phyloP scores from a whole-genome alignment of 192 early-diverging fungal genomes.

The Rhizophagus sp. region DNA sequence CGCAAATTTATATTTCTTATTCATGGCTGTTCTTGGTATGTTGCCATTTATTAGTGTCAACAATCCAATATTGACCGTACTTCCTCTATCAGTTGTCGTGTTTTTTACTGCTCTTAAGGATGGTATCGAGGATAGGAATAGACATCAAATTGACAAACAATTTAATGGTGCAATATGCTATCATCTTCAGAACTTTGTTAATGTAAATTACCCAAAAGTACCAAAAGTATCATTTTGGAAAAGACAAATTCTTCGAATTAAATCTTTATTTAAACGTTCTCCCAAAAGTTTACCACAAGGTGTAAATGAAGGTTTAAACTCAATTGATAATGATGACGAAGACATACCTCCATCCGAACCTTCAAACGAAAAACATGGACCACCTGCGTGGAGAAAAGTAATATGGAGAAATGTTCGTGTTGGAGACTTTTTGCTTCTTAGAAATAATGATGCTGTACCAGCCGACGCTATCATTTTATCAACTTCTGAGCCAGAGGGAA shows the following conservation, averaged over 20 bases:
- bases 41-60: conserved; percentile 80
- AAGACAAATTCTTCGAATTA: conserved; percentile 8
- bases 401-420: conserved; percentile 74
- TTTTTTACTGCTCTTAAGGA: conserved; percentile 83
- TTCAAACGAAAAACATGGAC: conserved; percentile 23
- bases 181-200: conserved; percentile 45
- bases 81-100: conserved; percentile 85
- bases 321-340: neutral
- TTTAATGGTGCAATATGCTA: conserved; percentile 72
- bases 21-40: conserved; percentile 78
- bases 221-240: conserved; percentile 24
- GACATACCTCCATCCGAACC: neutral
- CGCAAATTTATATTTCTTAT: conserved; percentile 87
- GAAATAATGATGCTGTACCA: conserved; percentile 81
- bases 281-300: neutral
- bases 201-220: conserved; percentile 45
- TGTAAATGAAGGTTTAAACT: neutral
- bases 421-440: conserved; percentile 85
- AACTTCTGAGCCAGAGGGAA: conserved; percentile 72
- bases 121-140: conserved; percentile 83
- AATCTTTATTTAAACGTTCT: neutral
- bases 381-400: conserved; percentile 49
- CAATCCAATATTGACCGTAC: conserved; percentile 73
- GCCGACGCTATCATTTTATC: conserved; percentile 83
- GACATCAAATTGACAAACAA: conserved; percentile 80